These are phyloP conservation scores for Glycine tomentella DNA, from an alignment of 306 rosid species.

Conservation along the genomic window DNA sequence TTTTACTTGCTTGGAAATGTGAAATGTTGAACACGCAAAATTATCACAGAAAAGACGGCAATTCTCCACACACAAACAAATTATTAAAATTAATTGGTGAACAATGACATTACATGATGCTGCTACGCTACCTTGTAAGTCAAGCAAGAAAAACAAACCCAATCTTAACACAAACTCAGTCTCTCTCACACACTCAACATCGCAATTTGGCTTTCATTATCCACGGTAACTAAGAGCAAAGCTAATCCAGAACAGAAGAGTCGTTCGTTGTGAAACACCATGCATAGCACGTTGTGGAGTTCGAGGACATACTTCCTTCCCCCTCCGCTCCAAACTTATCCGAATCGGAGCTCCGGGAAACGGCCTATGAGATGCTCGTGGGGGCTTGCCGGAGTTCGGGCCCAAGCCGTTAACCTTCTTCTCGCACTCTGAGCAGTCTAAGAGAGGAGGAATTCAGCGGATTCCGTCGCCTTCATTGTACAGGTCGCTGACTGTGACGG, in stretches of 20 bases:
- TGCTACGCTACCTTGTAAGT: slow-evolving; percentile 47
- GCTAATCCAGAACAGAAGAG: slow-evolving; percentile 45
- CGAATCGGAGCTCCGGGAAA: slow-evolving; percentile 71
- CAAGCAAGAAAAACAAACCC: slow-evolving; percentile 57
- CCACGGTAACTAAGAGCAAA: slow-evolving; percentile 32
- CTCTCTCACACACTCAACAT: slow-evolving; percentile 20
- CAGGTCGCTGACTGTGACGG: slow-evolving; percentile 66
- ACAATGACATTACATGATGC: too few species aligned
- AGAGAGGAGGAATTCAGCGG: neutral
- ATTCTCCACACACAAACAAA: too few species aligned
- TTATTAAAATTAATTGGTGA: too few species aligned
- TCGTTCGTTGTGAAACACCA: slow-evolving; percentile 32
- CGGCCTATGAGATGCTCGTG: slow-evolving; percentile 82
- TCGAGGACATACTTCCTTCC: slow-evolving; percentile 56
- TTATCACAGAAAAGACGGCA: too few species aligned
- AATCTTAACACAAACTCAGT: slow-evolving; percentile 26
- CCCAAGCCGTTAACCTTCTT: slow-evolving; percentile 70
- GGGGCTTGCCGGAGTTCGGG: slow-evolving; percentile 73
- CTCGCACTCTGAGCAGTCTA: slow-evolving; percentile 54
- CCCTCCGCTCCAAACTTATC: slow-evolving; percentile 59
- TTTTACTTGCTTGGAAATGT: neutral
- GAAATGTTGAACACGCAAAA: too few species aligned
- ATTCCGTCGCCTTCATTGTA: slow-evolving; percentile 62
- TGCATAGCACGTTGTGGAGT: slow-evolving; percentile 55
- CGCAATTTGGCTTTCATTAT: neutral